phyloP scores from a whole-genome alignment of 371 early-diverging fungal genomes.

The Mucor circinelloides region DNA sequence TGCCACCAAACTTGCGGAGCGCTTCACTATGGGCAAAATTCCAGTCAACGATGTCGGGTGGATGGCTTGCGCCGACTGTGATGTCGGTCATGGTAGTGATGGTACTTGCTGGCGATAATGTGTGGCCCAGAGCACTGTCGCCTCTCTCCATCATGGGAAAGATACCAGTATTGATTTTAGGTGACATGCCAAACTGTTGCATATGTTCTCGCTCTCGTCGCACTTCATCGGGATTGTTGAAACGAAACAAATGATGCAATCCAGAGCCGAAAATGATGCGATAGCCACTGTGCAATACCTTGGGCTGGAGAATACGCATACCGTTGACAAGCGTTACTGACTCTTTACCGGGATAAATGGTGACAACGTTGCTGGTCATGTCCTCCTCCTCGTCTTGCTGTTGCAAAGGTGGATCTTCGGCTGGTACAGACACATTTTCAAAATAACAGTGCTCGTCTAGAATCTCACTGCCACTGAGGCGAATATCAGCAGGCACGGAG shows the following conservation, averaged over 20 bases:
- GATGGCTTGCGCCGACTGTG: neutral
- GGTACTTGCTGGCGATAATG: neutral
- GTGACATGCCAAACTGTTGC: constrained; percentile 13
- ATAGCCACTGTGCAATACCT: constrained; percentile 69
- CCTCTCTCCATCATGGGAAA: constrained; percentile 14
- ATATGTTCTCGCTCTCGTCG: constrained; percentile 61
- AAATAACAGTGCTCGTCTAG: constrained; percentile 78
- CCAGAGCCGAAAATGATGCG: constrained; percentile 77
- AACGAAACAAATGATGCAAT: constrained; percentile 78
- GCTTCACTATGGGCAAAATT: constrained; percentile 75
- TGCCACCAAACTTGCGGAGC: constrained; percentile 47
- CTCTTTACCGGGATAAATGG: constrained; percentile 59
- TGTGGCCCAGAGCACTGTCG: neutral
- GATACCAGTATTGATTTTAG: constrained; percentile 27
- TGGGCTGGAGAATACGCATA: constrained; percentile 56
- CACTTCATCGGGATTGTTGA: constrained; percentile 85
- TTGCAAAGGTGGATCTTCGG: neutral
- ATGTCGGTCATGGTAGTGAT: neutral
- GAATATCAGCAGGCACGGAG: constrained; percentile 60
- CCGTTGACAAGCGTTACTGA: constrained; percentile 79
- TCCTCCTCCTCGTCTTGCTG: neutral
- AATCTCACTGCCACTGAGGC: constrained; percentile 70
- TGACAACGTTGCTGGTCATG: constrained; percentile 50
- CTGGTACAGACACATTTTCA: constrained; percentile 42
- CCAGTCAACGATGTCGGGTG: constrained; percentile 75